Base-by-base conservation (phyloP, 108 stramenopile species). In the Seminavis robusta region DNA sequence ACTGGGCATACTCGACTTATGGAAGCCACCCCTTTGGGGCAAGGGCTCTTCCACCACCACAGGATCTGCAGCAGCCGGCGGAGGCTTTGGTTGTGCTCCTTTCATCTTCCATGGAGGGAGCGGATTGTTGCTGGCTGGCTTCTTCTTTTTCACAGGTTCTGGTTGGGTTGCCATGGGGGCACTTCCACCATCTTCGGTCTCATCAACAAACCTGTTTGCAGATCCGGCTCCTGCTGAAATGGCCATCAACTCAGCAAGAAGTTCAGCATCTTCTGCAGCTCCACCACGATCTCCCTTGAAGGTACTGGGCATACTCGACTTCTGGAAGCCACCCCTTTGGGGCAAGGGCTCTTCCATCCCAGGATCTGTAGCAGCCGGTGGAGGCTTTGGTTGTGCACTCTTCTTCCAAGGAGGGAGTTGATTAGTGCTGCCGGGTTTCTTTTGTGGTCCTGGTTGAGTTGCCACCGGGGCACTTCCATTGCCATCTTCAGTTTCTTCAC, bases 241-340 rank as follows among this genome's bases (percentile, higher is more conserved):
- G 0, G 67, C 87, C 36, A 76, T 63, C 27, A 93, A 49, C 53
- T 73, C 52, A 4, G 90, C 86, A 43, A 86, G 49, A 25, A 92
- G 43, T 34, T 85, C 86, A 24, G 76, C 83, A 59, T 92, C 84
- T 40, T 85, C 69, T 13, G 83, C 84, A 24, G 51, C 44, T 1
- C 84, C 81, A 21, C 84, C 84, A n/a, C 80, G 69, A 28, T 83
- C 80, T 29, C 82, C 81, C n/a, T 36, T 49, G 17, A 84, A 71
- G 13, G 79, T 79, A n/a, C n/a, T n/a, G n/a, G n/a, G n/a, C n/a
- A n/a, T n/a, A n/a, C n/a, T n/a, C n/a, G n/a, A n/a, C n/a, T n/a
- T n/a, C n/a, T n/a, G n/a, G n/a, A n/a, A n/a, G n/a, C n/a, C n/a
- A n/a, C n/a, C n/a, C n/a, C n/a, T n/a, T n/a, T n/a, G n/a, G n/a